Percentiles rank a stretch among this genome's conserved stretches.
Conservation (phyloP, 2,329 filamentous ascomycete species). For the Ilyonectria destructans region DNA sequence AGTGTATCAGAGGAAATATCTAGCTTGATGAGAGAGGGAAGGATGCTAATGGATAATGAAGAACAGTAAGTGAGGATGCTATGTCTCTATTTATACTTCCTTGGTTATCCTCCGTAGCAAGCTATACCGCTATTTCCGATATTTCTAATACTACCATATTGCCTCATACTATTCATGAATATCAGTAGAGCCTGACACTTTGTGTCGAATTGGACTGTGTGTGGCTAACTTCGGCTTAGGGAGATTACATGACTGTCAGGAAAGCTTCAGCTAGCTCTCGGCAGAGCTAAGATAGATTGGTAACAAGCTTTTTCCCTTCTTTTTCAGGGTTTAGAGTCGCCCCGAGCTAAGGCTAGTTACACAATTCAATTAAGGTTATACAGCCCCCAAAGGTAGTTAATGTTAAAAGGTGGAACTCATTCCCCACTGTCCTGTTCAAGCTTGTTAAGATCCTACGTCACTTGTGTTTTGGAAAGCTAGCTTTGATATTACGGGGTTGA, state of each 20-base stretch:
- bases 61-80: not conserved
- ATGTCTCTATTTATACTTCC: conserved; percentile 4
- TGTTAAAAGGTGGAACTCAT: no score
- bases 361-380: no score
- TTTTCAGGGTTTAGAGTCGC: no score
- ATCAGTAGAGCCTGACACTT: conserved; percentile 1
- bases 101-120: not conserved
- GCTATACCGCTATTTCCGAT: not conserved
- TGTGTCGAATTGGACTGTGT: not conserved
- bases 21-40: not conserved
- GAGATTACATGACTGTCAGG: not conserved
- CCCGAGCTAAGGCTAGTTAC: no score
- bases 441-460: no score
- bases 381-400: no score
- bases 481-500: not conserved
- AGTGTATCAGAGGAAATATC: not conserved
- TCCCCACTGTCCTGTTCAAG: no score
- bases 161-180: not conserved
- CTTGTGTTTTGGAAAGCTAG: no score
- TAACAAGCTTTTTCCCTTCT: no score
- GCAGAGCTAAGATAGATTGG: not conserved
- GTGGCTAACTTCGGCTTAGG: conserved; percentile 1
- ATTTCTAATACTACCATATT: not conserved
- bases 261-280: not conserved
- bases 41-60: conserved; percentile 4